Base-by-base conservation (phyloP, 768 basidiomycete genomes). In the Trametes meyenii region DNA sequence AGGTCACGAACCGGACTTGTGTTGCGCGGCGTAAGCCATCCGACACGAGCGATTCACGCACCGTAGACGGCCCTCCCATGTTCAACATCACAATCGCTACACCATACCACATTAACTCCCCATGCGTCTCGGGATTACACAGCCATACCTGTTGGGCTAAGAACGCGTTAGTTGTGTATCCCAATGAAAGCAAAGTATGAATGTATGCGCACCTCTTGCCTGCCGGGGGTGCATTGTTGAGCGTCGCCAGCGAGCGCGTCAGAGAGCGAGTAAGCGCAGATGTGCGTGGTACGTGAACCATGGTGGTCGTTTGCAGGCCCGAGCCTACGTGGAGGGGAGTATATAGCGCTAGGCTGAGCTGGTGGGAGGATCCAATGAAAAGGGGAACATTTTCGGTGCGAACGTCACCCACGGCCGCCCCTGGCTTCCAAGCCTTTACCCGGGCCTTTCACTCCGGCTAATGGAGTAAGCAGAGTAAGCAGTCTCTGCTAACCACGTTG, bases 11-110 rank as follows among this genome's bases (percentile, higher is more conserved):
- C 50, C 7, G 3, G 38, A 8, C 17, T 8, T n/a, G 16, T 38
- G 29, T 17, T 7, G 16, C 24, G 29, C 26, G 36, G n/a, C 5
- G 26, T 16, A 6, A 2, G 48, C 29, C n/a, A 16, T 2, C 6
- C 26, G 3, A 23, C 2, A 19, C 12, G 38, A n/a, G 45, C 21
- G 3, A 16, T 7, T 38, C 39, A 77, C 85, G 68, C 70, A 94
- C 94, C 59, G 94, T 96, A 52, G 91, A 85, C 23, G 96, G 97
- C 1, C 97, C 97, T 45, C 97, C 97, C 97, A 99, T 99, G 75
- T 98, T 99, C 78, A 99, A 80, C 90, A 99, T 92, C 43, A 99
- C 94, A 64, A 98, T 83, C 39, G 91, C 96, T 86, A 40, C 17
- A 7, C 2, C 6, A 17, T 21, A 12, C 40, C 23, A 24, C 16